Evolutionary conservation across 1,284 basidiomycete species (phyloP), one percentile per base, ranked within the genome.

Genomic region (Phellopilus nigrolimitatus): DNA sequence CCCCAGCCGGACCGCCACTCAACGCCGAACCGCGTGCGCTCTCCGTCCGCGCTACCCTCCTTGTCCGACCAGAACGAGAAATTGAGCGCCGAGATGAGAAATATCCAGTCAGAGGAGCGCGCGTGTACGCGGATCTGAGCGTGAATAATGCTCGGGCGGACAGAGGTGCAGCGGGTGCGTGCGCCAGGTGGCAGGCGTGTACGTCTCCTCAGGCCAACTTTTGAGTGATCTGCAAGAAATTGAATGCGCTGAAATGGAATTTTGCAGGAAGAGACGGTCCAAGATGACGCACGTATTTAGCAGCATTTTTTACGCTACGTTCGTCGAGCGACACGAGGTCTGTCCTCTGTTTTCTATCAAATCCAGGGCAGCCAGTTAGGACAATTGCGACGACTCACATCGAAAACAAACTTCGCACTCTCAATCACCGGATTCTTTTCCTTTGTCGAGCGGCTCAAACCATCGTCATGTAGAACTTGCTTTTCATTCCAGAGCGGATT

Each of bases 61-160:
- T 68, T 71, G 56, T 84, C 79, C 0, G 88, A 90, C 89, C 89
- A 92, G 62, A 92, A 92, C 58, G 81, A 86, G 66, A 92, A 92
- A 65, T 92, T 92, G 42, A 91, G 74, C 1, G 84, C 74, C 0
- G 88, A 88, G 30, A 92, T 81, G 47, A 91, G 73, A 66, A 92
- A 91, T 55, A 92, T 82, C 89, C 89, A 91, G 66, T 91, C 72
- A n/a, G 25, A 91, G 69, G 22, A 78, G 76, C 33, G 71, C 64
- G 60, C 71, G 75, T 15, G 80, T 84, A 43, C 72, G 66, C 2
- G 79, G 74, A 47, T 82, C 70, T 2, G 66, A 58, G 4, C 73
- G 67, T 31, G 75, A 69, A 61, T 79, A 82, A 0, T 80, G 77
- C 55, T 84, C 80, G 0, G 76, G 69, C 6, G 88, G 84, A 56